Conservation (phyloP, 768 basidiomycete genomes). For the Calocybe cyanea region DNA sequence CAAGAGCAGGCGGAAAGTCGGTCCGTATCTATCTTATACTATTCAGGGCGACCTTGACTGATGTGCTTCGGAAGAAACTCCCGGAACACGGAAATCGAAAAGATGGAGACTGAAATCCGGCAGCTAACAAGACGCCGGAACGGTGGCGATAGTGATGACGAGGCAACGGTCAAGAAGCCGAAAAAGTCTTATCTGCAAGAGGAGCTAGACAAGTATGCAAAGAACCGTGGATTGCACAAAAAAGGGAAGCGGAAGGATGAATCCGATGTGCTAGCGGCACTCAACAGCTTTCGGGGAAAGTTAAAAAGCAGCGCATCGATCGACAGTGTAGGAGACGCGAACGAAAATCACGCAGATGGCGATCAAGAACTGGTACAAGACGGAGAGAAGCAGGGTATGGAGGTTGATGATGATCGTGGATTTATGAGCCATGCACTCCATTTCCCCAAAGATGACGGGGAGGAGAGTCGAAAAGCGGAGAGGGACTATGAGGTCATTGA, state of each 20-base stretch:
- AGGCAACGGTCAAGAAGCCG: slow-evolving; percentile 49
- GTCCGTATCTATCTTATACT: slow-evolving; percentile 29
- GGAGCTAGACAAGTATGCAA: slow-evolving; percentile 79
- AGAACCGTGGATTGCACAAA: slow-evolving; percentile 53
- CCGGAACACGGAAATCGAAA: slow-evolving; percentile 75
- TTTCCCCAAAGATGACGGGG: slow-evolving; percentile 77
- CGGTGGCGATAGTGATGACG: slow-evolving; percentile 61
- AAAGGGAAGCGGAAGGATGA: slow-evolving; percentile 64
- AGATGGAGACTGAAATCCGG: slow-evolving; percentile 86
- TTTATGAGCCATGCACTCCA: slow-evolving; percentile 71
- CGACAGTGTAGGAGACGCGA: slow-evolving; percentile 20
- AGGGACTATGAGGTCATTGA: slow-evolving; percentile 90
- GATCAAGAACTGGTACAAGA: slow-evolving; percentile 18
- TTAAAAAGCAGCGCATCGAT: slow-evolving; percentile 42
- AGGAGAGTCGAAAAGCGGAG: slow-evolving; percentile 74
- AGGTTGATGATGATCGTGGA: slow-evolving; percentile 73
- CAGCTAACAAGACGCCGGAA: slow-evolving; percentile 62
- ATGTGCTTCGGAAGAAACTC: slow-evolving; percentile 42
- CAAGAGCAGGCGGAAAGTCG: slow-evolving; percentile 61
- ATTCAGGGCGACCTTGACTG: not conserved
- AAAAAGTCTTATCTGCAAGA: slow-evolving; percentile 76
- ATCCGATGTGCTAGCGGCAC: slow-evolving; percentile 60
- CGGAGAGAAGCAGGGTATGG: slow-evolving; percentile 53
- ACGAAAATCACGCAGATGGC: slow-evolving; percentile 17
- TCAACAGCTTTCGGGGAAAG: slow-evolving; percentile 70